Percentiles rank a stretch among this genome's conserved stretches.
phyloP scores from a whole-genome alignment of 192 early-diverging fungal genomes.

The Phlyctochytrium arcticum region DNA sequence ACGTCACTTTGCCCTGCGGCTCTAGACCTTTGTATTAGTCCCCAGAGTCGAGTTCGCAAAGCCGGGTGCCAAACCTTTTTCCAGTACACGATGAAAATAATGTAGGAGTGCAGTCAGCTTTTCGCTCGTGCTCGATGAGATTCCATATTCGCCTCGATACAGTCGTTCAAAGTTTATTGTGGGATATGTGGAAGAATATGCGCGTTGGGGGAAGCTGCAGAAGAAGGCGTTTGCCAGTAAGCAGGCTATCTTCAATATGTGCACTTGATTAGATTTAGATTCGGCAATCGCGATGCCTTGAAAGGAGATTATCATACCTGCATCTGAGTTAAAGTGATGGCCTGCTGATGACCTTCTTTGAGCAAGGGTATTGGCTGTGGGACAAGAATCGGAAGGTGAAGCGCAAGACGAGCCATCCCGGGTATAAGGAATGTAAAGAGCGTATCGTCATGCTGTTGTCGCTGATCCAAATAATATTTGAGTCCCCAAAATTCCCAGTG shows the following conservation, averaged over 20 bases:
- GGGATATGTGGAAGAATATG: conserved; percentile 30
- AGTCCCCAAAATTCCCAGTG: conserved; percentile 27
- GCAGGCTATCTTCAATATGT: conserved; percentile 22
- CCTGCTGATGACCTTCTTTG: conserved; percentile 10
- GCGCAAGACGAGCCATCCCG: conserved; percentile 30
- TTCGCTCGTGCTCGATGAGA: conserved; percentile 1
- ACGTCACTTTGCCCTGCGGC: conserved; percentile 25
- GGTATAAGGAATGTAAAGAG: conserved; percentile 20
- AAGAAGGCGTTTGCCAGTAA: conserved; percentile 48
- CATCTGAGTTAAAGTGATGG: conserved; percentile 40
- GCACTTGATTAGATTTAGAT: background rate
- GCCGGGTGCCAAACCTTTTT: conserved; percentile 14
- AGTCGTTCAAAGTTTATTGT: conserved; percentile 27
- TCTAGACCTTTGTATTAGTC: conserved; percentile 14
- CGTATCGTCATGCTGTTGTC: background rate
- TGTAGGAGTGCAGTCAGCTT: conserved; percentile 36
- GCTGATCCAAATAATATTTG: background rate
- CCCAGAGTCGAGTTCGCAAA: conserved; percentile 3
- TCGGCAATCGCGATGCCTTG: too few species aligned
- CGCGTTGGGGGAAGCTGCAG: conserved; percentile 34
- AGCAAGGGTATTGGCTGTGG: conserved; percentile 36
- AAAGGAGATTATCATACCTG: conserved; percentile 34
- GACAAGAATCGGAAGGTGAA: conserved; percentile 25
- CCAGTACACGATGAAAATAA: conserved; percentile 30
- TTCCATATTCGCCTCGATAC: conserved; percentile 4